Conservation (phyloP, 495 filamentous ascomycete species). For the Podospora pseudoanserina region DNA sequence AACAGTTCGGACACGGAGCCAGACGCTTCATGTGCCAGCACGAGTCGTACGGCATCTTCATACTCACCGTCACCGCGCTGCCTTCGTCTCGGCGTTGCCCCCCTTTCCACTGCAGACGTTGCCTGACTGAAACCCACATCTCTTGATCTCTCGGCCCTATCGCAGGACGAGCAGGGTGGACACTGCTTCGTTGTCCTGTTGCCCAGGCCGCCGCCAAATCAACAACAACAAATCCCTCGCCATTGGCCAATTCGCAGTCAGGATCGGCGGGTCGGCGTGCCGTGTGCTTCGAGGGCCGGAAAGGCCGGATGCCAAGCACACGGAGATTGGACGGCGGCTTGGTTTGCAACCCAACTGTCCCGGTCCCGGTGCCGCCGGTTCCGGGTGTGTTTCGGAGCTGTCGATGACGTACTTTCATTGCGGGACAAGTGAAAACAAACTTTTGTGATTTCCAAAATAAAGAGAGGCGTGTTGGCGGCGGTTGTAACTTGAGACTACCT, state of each 20-base stretch:
- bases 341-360: background rate
- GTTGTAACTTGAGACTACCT: background rate
- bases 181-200: background rate
- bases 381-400: background rate
- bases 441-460: too few species aligned
- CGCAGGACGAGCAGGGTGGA: background rate
- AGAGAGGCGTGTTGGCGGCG: too few species aligned
- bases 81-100: background rate
- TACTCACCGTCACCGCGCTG: background rate
- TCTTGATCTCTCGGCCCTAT: background rate
- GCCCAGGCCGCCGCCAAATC: background rate
- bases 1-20: background rate
- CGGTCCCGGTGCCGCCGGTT: background rate
- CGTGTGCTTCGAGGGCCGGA: background rate
- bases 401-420: background rate
- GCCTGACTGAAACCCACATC: constrained; percentile 10
- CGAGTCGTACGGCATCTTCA: background rate
- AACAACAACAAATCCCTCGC: background rate
- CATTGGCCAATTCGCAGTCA: background rate
- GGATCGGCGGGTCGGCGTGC: background rate
- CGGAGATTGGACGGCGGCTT: background rate
- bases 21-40: background rate
- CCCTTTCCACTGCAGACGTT: constrained; percentile 7
- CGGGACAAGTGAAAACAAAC: too few species aligned
- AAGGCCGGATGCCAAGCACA: background rate